Percentiles rank a stretch among this genome's conserved stretches.
Conservation (phyloP, 2,329 filamentous ascomycete genomes). For the Pseudogymnoascus sp. region DNA sequence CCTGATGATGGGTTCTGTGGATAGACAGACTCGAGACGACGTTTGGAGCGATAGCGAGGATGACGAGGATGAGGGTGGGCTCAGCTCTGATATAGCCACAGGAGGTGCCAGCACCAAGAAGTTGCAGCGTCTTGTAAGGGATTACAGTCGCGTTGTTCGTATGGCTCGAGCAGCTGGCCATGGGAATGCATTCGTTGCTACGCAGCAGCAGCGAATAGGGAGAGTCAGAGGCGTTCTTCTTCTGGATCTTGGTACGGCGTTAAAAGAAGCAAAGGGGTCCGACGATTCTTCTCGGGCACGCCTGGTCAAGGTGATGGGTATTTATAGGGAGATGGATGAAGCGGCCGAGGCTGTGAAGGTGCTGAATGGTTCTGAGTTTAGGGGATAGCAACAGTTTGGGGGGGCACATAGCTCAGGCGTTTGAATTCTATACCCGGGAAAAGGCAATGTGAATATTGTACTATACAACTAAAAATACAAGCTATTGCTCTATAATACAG, state of each 20-base stretch:
- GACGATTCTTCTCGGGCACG: constrained; percentile 33
- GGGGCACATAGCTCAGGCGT: constrained; percentile 40
- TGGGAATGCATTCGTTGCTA: constrained; percentile 55
- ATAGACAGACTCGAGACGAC: constrained; percentile 22
- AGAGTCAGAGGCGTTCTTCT: constrained; percentile 55
- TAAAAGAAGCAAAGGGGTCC: constrained; percentile 46
- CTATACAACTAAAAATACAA: constrained; percentile 22
- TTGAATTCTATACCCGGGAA: constrained; percentile 25
- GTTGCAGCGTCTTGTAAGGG: constrained; percentile 47
- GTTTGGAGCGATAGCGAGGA: constrained; percentile 34
- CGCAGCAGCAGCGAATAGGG: constrained; percentile 47
- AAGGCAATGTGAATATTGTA: constrained; percentile 31
- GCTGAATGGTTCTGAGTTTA: constrained; percentile 24
- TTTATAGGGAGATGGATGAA: constrained; percentile 56
- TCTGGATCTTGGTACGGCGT: constrained; percentile 54
- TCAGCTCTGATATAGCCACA: constrained; percentile 20
- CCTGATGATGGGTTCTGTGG: constrained; percentile 44
- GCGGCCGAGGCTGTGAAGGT: constrained; percentile 50
- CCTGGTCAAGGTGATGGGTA: constrained; percentile 47
- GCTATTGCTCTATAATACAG: constrained; percentile 45
- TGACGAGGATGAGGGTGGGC: constrained; percentile 30
- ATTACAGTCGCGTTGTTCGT: constrained; percentile 49
- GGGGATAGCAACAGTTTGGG: constrained; percentile 20
- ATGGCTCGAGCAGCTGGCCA: constrained; percentile 43
- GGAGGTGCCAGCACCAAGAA: constrained; percentile 27